Evolutionary conservation across 441 rosid genomes (phyloP), one percentile per base, ranked within the genome.

Genomic region (Populus hybrid): DNA sequence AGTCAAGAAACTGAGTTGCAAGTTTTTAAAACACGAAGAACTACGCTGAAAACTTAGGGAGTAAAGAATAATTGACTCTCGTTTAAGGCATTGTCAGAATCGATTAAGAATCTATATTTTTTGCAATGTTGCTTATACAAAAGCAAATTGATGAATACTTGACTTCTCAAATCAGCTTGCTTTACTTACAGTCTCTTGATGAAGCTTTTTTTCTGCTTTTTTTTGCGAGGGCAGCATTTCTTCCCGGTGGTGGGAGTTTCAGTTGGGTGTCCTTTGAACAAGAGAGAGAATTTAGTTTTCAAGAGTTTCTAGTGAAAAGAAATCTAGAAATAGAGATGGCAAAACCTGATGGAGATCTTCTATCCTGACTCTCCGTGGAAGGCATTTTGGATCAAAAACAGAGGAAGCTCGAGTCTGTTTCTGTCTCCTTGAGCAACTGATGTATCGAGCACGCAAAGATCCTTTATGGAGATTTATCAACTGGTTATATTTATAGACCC

Each of bases 121-220:
- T 59, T 72, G 67, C 67, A 26, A 36, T 28, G 23, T 36, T 35
- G 59, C 12, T 32, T 28, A 24, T 64, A 40, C 16, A 16, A 28
- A 61, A 26, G 66, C 9, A 18, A 18, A 23, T 32, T 8, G 9
- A 59, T 28, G 3, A 18, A 42, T 38, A 30, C 32, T 30, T 30
- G 32, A 53, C 61, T 42, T 42, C 50, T 16, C 12, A 42, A 11
- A 42, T 74, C 23, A 40, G 50, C 8, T 72, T 50, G 67, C 35
- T 0, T 6, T 9, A 71, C 86, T 81, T 82, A 90, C 94, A 91
- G 85, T 82, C 89, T 89, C 77, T 86, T 89, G n/a, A 89, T 80
- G 85, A 85, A 90, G 69, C 92, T 85, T 71, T 85, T 90, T 61
- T 90, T 91, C 84, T 80, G 87, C 75, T 81, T 85, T 87, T 83